Evolutionary conservation across 169 alveolate species (phyloP), one percentile per base, ranked within the genome.

Genomic region (Eimeria necatrix): DNA sequence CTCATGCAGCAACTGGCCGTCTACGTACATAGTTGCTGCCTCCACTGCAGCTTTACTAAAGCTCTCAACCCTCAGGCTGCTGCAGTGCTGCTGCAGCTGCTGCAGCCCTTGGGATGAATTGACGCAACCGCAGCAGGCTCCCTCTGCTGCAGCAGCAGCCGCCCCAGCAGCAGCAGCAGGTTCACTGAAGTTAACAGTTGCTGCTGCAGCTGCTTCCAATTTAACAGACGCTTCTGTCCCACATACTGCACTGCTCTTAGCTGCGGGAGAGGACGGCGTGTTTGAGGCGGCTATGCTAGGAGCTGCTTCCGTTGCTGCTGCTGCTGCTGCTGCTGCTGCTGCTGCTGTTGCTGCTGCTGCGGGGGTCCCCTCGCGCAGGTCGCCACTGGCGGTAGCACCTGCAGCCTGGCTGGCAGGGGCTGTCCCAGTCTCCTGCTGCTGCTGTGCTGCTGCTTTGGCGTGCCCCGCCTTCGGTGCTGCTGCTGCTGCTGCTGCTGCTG

Each of bases 391-490:
- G 68, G 68, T 2, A 56, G 20, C 20, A 3, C 20, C 68, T 41
- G 59, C 59, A 7, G 85, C 85, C 26, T 74, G 60, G 52, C 53
- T 32, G 41, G 24, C 18, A n/a, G 83, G 46, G 12, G 7, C 56
- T 9, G 20, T 46, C 4, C 46, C 87, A 41, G 20, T 9, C 0
- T 76, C 87, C 49, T 4, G 87, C 68, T 76, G 68, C 64, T 46
- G 87, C 59, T n/a, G 87, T 24, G 87, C 64, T 76, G 87, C 87
- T 48, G 87, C 87, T 76, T 76, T 76, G 61, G 32, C 41, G 10
- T 76, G 87, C 41, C 46, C 9, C 64, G 16, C 61, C 87, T 76
- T 76, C n/a, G 59, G 61, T 56, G 68, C 20, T 18, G 68, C 68
- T 71, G 83, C 24, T 74, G 64, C 14, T 56, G 64, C 64, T 9